Percentiles rank a stretch among this genome's conserved stretches.
These are phyloP conservation scores for Elsinoe fawcettii DNA, from an alignment of 2,329 filamentous ascomycete species.

Conservation along the genomic window DNA sequence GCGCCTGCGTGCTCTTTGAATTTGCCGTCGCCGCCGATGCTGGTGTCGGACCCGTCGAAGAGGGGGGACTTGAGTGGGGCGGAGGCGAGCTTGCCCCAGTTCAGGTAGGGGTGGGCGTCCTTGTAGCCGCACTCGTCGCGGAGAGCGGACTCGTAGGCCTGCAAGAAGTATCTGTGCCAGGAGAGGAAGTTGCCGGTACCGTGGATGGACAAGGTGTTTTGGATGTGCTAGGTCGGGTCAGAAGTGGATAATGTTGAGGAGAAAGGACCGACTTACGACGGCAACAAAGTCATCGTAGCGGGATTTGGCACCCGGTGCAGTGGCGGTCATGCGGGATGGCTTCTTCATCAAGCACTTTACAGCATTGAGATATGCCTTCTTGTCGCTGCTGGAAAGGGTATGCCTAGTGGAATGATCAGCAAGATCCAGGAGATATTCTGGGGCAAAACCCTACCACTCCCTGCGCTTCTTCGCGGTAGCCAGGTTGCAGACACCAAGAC, in stretches of 20 bases:
- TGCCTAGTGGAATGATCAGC: too few species aligned
- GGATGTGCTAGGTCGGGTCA: conserved; percentile 20
- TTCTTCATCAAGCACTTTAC: conserved; percentile 26
- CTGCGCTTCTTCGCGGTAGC: background rate
- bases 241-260: too few species aligned
- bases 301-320: conserved; percentile 23
- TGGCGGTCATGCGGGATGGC: conserved; percentile 20
- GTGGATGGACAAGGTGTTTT: conserved; percentile 24
- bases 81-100: conserved; percentile 43
- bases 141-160: conserved; percentile 37
- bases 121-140: conserved; percentile 37
- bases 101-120: conserved; percentile 42
- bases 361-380: conserved; percentile 26
- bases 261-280: background rate
- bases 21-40: conserved; percentile 28
- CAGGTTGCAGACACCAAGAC: background rate
- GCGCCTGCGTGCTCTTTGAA: conserved; percentile 35
- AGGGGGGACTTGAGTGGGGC: conserved; percentile 42
- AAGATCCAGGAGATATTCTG: too few species aligned
- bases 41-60: conserved; percentile 49
- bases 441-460: background rate
- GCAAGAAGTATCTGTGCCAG: conserved; percentile 38
- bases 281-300: conserved; percentile 28
- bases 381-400: conserved; percentile 17
- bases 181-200: conserved; percentile 20